phyloP scores from a whole-genome alignment of 2,329 filamentous ascomycete genomes.

The Aureobasidium sp. region DNA sequence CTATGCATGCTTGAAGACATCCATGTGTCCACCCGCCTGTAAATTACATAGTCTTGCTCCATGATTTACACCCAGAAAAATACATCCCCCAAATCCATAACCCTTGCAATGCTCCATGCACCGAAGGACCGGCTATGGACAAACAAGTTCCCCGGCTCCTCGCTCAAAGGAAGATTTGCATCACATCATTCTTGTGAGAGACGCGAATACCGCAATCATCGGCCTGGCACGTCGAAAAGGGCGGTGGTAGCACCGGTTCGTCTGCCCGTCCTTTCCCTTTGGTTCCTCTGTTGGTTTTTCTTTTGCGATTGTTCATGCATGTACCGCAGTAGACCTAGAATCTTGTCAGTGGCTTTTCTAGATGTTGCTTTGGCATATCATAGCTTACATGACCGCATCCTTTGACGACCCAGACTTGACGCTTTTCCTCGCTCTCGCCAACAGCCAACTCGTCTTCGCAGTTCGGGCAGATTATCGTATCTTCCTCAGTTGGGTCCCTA shows the following conservation, averaged over 20 bases:
- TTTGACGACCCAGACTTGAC: slow-evolving; percentile 88
- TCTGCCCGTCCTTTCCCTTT: slow-evolving; percentile 33
- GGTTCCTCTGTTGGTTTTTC: slow-evolving; percentile 20
- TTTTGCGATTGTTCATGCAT: slow-evolving; percentile 36
- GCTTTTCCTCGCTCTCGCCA: slow-evolving; percentile 58
- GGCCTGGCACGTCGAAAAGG: slow-evolving; percentile 40
- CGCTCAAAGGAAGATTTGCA: slow-evolving; percentile 33
- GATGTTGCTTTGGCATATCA: not conserved
- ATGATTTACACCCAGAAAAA: not conserved
- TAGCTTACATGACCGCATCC: slow-evolving; percentile 78
- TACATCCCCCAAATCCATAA: not conserved
- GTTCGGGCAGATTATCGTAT: slow-evolving; percentile 72
- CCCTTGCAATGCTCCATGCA: not conserved
- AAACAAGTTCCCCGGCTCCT: not conserved
- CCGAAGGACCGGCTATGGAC: not conserved
- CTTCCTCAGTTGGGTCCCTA: slow-evolving; percentile 61
- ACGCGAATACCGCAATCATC: slow-evolving; percentile 33
- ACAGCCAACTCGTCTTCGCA: slow-evolving; percentile 78
- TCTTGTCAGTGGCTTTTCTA: slow-evolving; percentile 9
- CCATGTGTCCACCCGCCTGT: not conserved
- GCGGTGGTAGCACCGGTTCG: slow-evolving; percentile 22
- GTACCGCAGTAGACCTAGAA: slow-evolving; percentile 45
- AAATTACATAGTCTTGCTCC: not conserved
- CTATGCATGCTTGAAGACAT: slow-evolving; percentile 9
- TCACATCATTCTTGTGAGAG: slow-evolving; percentile 29